Conservation (phyloP, 2,329 filamentous ascomycete genomes). For the Cladosporium colombiae region DNA sequence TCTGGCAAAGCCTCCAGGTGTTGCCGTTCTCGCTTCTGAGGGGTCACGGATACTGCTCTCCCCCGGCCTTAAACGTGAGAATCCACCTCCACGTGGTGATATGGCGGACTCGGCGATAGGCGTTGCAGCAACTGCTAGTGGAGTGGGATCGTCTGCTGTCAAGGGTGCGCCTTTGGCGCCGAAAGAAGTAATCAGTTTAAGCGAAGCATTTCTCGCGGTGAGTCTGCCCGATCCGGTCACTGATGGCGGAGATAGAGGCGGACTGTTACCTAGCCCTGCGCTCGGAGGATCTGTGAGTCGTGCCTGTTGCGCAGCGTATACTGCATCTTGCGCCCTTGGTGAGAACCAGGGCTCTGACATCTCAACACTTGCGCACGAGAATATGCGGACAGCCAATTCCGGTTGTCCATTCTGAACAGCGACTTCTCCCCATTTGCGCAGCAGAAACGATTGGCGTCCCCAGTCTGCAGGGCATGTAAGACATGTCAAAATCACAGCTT, state of each 20-base stretch:
- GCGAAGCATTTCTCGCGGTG: constrained; percentile 75
- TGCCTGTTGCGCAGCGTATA: constrained; percentile 58
- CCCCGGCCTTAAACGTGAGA: constrained; percentile 48
- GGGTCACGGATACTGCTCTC: constrained; percentile 52
- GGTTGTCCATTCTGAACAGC: constrained; percentile 84
- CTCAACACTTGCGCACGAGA: constrained; percentile 85
- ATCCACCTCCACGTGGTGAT: constrained; percentile 57
- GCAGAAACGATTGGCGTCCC: constrained; percentile 83
- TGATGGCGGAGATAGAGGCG: constrained; percentile 71
- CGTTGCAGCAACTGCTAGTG: constrained; percentile 60
- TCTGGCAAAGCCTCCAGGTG: constrained; percentile 61
- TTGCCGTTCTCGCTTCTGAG: constrained; percentile 48
- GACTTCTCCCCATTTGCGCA: constrained; percentile 93
- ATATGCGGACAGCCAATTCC: constrained; percentile 87
- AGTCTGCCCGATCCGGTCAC: constrained; percentile 51
- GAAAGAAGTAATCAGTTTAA: constrained; percentile 92
- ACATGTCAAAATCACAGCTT: constrained; percentile 80
- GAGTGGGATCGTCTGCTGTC: constrained; percentile 57
- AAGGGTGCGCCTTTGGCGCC: constrained; percentile 62
- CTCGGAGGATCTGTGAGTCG: constrained; percentile 42
- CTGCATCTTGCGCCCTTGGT: constrained; percentile 69
- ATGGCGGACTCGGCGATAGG: constrained; percentile 72
- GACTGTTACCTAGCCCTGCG: constrained; percentile 63
- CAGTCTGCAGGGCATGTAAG: constrained; percentile 81
- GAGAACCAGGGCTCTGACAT: constrained; percentile 86